Percentiles rank a stretch among this genome's conserved stretches.
phyloP scores from a whole-genome alignment of 2,329 filamentous ascomycete genomes.

The Monosporascus sp. region DNA sequence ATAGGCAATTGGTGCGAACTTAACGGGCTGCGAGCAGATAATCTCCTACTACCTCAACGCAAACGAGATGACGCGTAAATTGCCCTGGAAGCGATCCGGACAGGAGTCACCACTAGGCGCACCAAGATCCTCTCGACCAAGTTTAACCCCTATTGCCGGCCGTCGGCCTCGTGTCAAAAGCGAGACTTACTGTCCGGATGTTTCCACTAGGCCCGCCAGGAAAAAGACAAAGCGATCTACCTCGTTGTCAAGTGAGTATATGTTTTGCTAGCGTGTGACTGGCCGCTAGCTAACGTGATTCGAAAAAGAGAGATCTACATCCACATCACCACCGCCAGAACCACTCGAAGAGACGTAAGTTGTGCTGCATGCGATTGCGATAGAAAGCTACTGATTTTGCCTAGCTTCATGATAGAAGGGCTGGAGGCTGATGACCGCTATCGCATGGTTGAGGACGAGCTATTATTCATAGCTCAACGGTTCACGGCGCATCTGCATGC shows the following conservation, averaged over 20 bases:
- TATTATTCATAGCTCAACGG: conserved; percentile 59
- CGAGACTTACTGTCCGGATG: conserved; percentile 3
- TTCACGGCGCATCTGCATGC: conserved; percentile 74
- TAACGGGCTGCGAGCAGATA: not conserved
- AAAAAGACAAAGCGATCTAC: conserved; percentile 5
- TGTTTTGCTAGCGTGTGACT: not conserved
- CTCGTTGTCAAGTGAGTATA: conserved; percentile 8
- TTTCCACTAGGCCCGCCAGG: conserved; percentile 3
- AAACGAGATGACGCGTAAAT: conserved; percentile 41
- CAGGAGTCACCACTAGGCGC: not conserved
- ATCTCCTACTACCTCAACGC: not conserved
- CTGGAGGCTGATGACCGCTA: conserved; percentile 65
- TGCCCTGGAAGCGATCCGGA: conserved; percentile 44
- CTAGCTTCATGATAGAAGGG: conserved; percentile 60
- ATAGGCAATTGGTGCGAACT: not conserved
- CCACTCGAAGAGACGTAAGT: conserved; percentile 42
- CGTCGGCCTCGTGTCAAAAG: not conserved
- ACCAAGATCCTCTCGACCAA: conserved; percentile 1
- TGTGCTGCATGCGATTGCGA: not conserved
- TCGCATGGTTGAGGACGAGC: conserved; percentile 82
- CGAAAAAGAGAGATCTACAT: conserved; percentile 33
- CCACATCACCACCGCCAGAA: conserved; percentile 48
- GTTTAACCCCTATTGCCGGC: conserved; percentile 11
- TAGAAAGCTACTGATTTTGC: conserved; percentile 3
- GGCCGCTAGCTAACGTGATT: conserved; percentile 7